These are phyloP conservation scores for Solanum rostratum DNA, from an alignment of 257 asterid species.

Conservation along the genomic window DNA sequence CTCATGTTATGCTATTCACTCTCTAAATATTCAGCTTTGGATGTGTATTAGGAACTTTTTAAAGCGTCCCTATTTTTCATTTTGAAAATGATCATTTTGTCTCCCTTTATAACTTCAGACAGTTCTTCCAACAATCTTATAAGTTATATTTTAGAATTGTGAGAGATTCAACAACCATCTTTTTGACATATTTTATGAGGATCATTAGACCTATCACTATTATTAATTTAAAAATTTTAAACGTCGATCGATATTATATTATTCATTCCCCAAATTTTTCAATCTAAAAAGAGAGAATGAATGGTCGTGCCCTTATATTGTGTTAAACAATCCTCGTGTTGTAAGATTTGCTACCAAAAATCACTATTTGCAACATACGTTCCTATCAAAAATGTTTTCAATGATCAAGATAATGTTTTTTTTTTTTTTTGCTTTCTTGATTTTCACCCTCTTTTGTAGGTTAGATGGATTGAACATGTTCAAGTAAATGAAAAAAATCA, in stretches of 20 bases:
- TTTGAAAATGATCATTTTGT: not conserved
- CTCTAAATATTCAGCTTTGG: not conserved
- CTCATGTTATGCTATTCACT: not conserved
- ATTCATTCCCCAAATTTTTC: not conserved
- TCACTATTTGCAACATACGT: not conserved
- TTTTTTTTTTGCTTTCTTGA: not conserved
- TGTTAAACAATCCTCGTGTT: not conserved
- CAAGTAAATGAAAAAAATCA: slow-evolving; percentile 51
- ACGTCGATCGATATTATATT: not conserved
- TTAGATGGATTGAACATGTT: slow-evolving; percentile 75
- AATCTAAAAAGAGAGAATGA: not conserved
- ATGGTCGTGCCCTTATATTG: not conserved
- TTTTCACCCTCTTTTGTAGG: slow-evolving; percentile 14
- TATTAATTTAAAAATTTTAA: not conserved
- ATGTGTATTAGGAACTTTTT: not conserved
- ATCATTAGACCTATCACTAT: not conserved
- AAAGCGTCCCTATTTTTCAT: not conserved
- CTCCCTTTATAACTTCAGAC: not conserved
- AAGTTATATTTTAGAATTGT: not conserved
- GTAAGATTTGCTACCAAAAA: not conserved
- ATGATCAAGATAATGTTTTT: not conserved
- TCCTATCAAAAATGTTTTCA: not conserved
- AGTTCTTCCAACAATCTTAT: not conserved
- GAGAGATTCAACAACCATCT: not conserved
- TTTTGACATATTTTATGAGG: not conserved